A percentile compares a stretch with the other conserved stretches of the same genome.
Conservation (phyloP, 2,329 filamentous ascomycete species). For the Penicillium frequentans region DNA sequence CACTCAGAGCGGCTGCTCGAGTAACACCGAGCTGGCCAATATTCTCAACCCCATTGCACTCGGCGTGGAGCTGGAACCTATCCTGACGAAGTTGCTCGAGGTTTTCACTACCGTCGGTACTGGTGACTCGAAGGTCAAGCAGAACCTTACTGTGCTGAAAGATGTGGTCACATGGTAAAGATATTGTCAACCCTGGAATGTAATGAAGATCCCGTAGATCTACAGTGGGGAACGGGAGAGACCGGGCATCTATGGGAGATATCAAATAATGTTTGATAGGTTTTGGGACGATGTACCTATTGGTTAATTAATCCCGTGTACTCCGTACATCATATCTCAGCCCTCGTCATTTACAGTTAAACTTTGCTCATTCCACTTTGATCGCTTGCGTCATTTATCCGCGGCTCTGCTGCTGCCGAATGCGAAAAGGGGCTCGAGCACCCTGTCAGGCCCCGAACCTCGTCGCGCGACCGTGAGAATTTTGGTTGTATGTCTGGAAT, state of each 20-base stretch:
- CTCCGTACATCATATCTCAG: too few species aligned
- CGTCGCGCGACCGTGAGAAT: neutral
- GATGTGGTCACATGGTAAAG: conserved; percentile 11
- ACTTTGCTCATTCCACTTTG: conserved; percentile 11
- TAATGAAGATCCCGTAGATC: neutral
- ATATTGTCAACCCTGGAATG: neutral
- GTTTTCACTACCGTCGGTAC: conserved; percentile 15
- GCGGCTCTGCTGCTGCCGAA: conserved; percentile 18
- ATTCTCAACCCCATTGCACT: conserved; percentile 24
- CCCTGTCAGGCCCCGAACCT: neutral
- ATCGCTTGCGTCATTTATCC: conserved; percentile 19
- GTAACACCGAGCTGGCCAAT: conserved; percentile 19
- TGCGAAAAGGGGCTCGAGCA: neutral
- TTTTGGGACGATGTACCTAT: neutral
- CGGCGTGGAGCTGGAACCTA: conserved; percentile 22
- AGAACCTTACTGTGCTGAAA: conserved; percentile 12
- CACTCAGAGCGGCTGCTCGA: conserved; percentile 19
- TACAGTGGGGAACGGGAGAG: neutral
- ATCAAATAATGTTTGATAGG: neutral
- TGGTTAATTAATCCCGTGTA: neutral
- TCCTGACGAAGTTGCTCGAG: conserved; percentile 21
- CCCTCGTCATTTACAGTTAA: neutral
- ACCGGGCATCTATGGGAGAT: neutral
- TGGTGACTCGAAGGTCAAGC: conserved; percentile 19
- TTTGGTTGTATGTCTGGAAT: neutral